Conservation (phyloP, 2,329 filamentous ascomycete genomes). For the Venturia oleaginea region DNA sequence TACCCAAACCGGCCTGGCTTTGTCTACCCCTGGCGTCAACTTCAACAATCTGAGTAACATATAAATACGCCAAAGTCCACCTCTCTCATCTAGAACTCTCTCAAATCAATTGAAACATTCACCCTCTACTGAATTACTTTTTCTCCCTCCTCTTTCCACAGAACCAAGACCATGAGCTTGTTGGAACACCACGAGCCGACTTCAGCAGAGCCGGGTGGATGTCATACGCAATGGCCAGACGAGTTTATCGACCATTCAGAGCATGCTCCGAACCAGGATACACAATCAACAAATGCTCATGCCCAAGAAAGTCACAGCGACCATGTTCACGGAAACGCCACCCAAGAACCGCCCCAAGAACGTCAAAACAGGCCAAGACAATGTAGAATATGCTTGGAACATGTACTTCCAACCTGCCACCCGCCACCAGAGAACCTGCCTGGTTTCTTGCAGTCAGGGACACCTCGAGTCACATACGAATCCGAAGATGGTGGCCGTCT, state of each 20-base stretch:
- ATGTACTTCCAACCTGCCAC: constrained; percentile 52
- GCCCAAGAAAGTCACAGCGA: not conserved
- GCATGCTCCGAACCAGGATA: constrained; percentile 6
- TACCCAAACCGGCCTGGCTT: not conserved
- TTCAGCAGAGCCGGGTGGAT: not conserved
- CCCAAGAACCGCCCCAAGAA: constrained; percentile 21
- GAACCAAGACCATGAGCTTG: not conserved
- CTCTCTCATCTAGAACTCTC: not conserved
- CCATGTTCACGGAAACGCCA: not conserved
- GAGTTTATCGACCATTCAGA: constrained; percentile 1
- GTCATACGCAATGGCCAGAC: not conserved
- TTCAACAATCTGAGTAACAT: not conserved
- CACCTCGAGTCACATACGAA: constrained; percentile 56
- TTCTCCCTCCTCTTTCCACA: not conserved
- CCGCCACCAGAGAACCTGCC: constrained; percentile 45
- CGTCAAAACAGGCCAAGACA: constrained; percentile 60
- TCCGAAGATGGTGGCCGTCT: constrained; percentile 71
- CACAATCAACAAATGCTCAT: not conserved
- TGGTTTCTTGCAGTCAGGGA: constrained; percentile 43
- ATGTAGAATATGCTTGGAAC: constrained; percentile 85
- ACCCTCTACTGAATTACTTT: not conserved
- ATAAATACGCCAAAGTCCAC: not conserved
- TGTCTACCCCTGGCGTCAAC: not conserved
- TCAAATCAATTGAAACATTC: too few species aligned
- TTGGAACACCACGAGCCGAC: not conserved